Base-by-base conservation (phyloP, 257 asterid species). In the Rehmannia glutinosa region DNA sequence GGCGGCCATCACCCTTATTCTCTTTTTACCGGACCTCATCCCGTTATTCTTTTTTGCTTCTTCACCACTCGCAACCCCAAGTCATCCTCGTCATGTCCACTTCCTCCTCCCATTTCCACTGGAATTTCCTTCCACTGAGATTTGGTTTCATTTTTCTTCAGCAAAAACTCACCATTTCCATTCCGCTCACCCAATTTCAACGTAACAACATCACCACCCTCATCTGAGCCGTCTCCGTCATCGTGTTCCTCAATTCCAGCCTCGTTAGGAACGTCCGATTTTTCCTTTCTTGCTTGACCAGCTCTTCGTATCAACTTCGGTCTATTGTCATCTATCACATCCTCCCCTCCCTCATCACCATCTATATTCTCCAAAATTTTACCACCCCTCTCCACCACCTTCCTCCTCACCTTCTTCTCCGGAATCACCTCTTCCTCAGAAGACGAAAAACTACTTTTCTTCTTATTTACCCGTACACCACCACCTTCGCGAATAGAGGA, bases 401-500 rank as follows among this genome's bases (percentile, higher is more conserved):
- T 52, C 5, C 21, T 25, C 65, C 66, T 51, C 54, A 1, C 35
- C 62, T 78, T 80, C 74, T 75, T 71, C 68, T 21, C 9, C 49
- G 73, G 76, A 53, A 59, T 15, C 39, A 55, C 77, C 74, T 71
- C 79, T 13, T 73, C 78, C 28, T 62, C 1, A 5, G 72, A 59
- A 3, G 42, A 54, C 4, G 49, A 57, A 15, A 3, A 64, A 33
- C 9, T 33, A 51, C 3, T 36, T 65, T 62, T 30, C 71, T 47
- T 73, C 27, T 36, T 59, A 35, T 13, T 52, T 6, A 1, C 65
- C n/a, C 25, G 23, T 12, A 13, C 51, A 11, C 57, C 58, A 28
- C 51, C 54, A 2, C 65, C 50, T 33, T 25, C 21, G 49, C 51
- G 60, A 12, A 12, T 38, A 25, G 56, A 9, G 9, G 72, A 16